Conservation (phyloP, 441 rosid species). For the Adansonia grandidieri region DNA sequence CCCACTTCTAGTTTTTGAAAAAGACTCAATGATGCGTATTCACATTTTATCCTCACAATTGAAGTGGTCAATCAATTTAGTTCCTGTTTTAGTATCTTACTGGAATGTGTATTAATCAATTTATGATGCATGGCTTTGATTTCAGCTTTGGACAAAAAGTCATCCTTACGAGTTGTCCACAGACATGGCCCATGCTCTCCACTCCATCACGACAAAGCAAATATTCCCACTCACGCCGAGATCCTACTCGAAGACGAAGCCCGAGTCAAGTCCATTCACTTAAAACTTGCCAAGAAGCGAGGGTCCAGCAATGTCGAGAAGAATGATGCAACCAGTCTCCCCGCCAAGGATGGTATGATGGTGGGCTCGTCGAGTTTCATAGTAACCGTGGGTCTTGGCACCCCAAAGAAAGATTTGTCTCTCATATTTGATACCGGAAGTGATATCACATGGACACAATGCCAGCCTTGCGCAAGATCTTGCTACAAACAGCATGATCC, state of each 20-base stretch:
- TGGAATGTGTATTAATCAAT: not conserved
- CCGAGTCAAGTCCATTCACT: slow-evolving; percentile 10
- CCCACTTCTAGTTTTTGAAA: not conserved
- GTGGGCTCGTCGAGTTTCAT: not conserved
- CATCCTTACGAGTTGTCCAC: slow-evolving; percentile 62
- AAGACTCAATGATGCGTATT: not conserved
- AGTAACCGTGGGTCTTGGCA: slow-evolving; percentile 17
- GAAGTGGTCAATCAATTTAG: not conserved
- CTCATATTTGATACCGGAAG: slow-evolving; percentile 17
- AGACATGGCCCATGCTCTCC: slow-evolving; percentile 75
- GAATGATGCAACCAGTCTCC: slow-evolving; percentile 10
- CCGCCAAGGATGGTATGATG: not conserved
- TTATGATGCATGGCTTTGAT: not conserved
- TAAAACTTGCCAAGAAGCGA: not conserved
- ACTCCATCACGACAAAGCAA: slow-evolving; percentile 26
- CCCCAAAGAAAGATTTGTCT: slow-evolving; percentile 13
- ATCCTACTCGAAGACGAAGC: slow-evolving; percentile 56
- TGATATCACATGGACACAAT: slow-evolving; percentile 16
- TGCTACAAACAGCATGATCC: not conserved
- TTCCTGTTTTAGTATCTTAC: not conserved
- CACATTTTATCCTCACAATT: too few relatives aligned
- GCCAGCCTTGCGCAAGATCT: not conserved
- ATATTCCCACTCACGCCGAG: slow-evolving; percentile 41
- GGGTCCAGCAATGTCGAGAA: not conserved
- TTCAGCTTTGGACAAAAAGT: slow-evolving; percentile 43